Base-by-base conservation (phyloP, 2,329 filamentous ascomycete species). In the Apiospora sp. region DNA sequence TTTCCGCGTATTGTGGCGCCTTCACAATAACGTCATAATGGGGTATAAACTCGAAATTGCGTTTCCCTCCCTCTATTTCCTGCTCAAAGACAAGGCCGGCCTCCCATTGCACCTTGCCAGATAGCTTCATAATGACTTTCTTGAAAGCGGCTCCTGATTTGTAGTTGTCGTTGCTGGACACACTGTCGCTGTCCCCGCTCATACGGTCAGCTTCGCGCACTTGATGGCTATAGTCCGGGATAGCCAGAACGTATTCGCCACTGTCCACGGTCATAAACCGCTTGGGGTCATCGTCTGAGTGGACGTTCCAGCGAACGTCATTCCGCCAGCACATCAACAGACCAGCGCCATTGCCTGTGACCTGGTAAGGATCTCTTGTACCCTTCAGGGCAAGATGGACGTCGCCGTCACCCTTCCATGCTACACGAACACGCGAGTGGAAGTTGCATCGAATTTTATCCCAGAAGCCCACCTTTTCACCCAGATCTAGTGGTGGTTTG, bases 281-380 rank as follows among this genome's bases (percentile, higher is more conserved):
- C 80, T 93, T 94, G 0, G 96, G 95, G 78, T 99, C 94, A 77
- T 97, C 91, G 70, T 94, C 92, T 70, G 92, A 91, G 72, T 95
- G 93, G 70, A 99, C 91, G 73, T 92, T 93, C 91, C 94, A 97
- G 74, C 90, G 91, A 49, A 99, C 95, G 81, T 98, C 93, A 78
- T 95, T 97, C 70, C 96, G 92, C 96, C 96, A 99, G 81, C 97
- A 98, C 95, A 99, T 98, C 61, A 98, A 90, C 79, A 99, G 97
- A 5, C 96, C 96, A 46, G 95, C 95, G 51, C 96, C 96, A 77
- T 96, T 92, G 12, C 96, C 95, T 51, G 95, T 98, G 64, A 99
- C 92, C 73, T 93, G 90, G 81, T 99, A 99, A 2, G 96, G 96
- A 82, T 99, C 96, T 72, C 97, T 90, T 71, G 95, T 91, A 80